Evolutionary conservation across 495 filamentous ascomycete species (phyloP).

Genomic region (Hyaloscypha bicolor): DNA sequence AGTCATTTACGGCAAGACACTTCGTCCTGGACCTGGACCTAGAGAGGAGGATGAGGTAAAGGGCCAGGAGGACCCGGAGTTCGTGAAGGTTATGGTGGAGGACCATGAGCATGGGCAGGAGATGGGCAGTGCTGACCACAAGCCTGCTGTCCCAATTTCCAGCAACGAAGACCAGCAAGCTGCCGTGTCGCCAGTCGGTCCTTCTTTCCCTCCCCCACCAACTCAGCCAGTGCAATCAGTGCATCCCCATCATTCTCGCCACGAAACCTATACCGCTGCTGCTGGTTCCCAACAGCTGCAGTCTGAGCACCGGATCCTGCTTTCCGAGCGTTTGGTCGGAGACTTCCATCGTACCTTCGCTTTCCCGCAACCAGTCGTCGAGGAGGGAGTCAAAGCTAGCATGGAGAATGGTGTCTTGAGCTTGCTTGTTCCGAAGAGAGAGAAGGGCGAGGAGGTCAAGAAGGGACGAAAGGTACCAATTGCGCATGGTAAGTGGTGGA

Average conservation of each 20-base stretch:
- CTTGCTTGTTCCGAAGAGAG: slow-evolving; percentile 21
- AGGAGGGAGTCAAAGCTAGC: slow-evolving; percentile 21
- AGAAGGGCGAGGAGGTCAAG: slow-evolving; percentile 4
- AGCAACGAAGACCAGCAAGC: background rate
- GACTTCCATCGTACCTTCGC: slow-evolving; percentile 28
- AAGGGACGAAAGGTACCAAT: slow-evolving; percentile 8
- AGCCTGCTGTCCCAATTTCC: background rate
- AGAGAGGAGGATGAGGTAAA: background rate
- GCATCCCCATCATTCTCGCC: slow-evolving; percentile 10
- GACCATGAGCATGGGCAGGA: slow-evolving; percentile 12
- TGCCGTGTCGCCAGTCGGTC: background rate
- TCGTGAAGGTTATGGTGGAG: slow-evolving; percentile 17
- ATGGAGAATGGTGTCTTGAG: slow-evolving; percentile 25
- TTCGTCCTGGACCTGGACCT: slow-evolving; percentile 6
- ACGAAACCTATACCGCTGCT: background rate
- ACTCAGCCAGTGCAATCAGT: background rate
- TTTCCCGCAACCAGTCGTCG: slow-evolving; percentile 16
- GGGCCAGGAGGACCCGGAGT: background rate
- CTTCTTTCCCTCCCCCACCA: slow-evolving; percentile 12
- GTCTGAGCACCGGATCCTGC: slow-evolving; percentile 7
- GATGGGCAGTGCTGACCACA: slow-evolving; percentile 5
- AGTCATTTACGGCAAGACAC: slow-evolving; percentile 17
- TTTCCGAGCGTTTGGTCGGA: slow-evolving; percentile 19
- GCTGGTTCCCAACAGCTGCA: background rate
- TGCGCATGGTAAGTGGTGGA: slow-evolving; percentile 6